A percentile compares a stretch with the other conserved stretches of the same genome.
Evolutionary conservation across 2,329 filamentous ascomycete genomes (phyloP).

Genomic region (Sporothrix globosa): DNA sequence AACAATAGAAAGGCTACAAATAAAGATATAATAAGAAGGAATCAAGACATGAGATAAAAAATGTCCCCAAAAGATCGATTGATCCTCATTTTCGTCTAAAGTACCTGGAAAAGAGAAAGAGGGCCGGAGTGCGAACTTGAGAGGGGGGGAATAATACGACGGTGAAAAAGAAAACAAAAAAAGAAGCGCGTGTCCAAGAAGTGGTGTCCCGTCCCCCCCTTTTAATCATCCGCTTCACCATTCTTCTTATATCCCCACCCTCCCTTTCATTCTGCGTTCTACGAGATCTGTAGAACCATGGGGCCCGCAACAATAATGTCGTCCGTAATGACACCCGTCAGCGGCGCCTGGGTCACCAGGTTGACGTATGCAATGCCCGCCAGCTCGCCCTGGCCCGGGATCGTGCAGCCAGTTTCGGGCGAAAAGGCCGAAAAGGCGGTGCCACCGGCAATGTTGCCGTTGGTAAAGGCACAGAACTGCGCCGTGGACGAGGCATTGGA

Average conservation of each 20-base stretch:
- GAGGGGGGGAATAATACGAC: neutral
- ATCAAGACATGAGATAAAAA: constrained; percentile 8
- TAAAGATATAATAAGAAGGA: constrained; percentile 26
- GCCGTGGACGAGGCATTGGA: constrained; percentile 56
- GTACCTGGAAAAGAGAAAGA: constrained; percentile 17
- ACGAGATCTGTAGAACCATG: constrained; percentile 60
- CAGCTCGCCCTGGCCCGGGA: constrained; percentile 59
- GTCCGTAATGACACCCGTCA: constrained; percentile 59
- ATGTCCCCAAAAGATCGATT: constrained; percentile 24
- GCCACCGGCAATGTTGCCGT: constrained; percentile 60
- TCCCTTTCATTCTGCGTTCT: constrained; percentile 35
- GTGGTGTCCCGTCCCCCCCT: neutral
- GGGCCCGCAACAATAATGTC: constrained; percentile 68
- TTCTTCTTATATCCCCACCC: neutral
- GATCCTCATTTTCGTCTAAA: constrained; percentile 28
- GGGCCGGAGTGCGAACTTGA: neutral
- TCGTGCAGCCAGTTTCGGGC: constrained; percentile 57
- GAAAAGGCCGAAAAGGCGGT: constrained; percentile 63
- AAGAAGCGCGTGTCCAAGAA: neutral
- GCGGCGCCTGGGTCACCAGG: constrained; percentile 59
- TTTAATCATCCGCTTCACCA: neutral
- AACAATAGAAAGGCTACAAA: constrained; percentile 21
- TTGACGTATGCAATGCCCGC: constrained; percentile 69
- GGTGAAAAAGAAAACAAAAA: neutral
- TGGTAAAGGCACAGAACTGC: constrained; percentile 68